Evolutionary conservation across 2,329 filamentous ascomycete species (phyloP).

Genomic region (Trichoderma breve): DNA sequence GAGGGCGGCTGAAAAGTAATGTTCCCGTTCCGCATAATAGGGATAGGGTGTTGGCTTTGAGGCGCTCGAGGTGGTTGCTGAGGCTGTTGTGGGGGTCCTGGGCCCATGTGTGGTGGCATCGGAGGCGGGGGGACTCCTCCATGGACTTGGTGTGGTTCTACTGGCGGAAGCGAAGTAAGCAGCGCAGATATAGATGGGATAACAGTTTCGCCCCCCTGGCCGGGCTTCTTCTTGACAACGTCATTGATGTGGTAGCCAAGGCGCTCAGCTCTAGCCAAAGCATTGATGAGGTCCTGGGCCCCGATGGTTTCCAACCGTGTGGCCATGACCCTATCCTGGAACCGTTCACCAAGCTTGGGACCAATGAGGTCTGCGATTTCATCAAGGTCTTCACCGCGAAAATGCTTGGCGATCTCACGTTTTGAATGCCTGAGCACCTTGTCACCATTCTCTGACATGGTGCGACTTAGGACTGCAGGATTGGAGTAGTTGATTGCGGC

Average conservation of each 20-base stretch:
- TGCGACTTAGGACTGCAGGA: conserved; percentile 36
- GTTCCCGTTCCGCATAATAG: neutral
- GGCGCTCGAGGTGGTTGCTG: neutral
- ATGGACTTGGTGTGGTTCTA: conserved; percentile 1
- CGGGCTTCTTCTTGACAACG: conserved; percentile 39
- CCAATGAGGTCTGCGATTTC: conserved; percentile 45
- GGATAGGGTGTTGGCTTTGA: neutral
- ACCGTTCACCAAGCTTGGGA: conserved; percentile 45
- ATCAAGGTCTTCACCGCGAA: conserved; percentile 45
- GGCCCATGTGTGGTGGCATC: conserved; percentile 3
- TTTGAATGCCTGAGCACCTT: conserved; percentile 43
- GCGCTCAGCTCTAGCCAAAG: conserved; percentile 55
- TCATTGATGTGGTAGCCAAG: conserved; percentile 55
- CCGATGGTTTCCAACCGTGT: conserved; percentile 52
- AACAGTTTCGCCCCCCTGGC: conserved; percentile 35
- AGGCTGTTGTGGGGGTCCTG: neutral
- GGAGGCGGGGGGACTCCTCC: neutral
- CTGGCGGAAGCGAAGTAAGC: conserved; percentile 10
- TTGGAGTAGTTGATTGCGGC: conserved; percentile 47
- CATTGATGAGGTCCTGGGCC: conserved; percentile 54
- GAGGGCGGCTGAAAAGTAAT: neutral
- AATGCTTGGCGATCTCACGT: conserved; percentile 41
- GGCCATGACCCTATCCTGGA: conserved; percentile 54
- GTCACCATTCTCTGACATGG: conserved; percentile 46
- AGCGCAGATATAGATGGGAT: conserved; percentile 32